Conservation (phyloP, 768 basidiomycete species). For the Gymnopilus dilepis region DNA sequence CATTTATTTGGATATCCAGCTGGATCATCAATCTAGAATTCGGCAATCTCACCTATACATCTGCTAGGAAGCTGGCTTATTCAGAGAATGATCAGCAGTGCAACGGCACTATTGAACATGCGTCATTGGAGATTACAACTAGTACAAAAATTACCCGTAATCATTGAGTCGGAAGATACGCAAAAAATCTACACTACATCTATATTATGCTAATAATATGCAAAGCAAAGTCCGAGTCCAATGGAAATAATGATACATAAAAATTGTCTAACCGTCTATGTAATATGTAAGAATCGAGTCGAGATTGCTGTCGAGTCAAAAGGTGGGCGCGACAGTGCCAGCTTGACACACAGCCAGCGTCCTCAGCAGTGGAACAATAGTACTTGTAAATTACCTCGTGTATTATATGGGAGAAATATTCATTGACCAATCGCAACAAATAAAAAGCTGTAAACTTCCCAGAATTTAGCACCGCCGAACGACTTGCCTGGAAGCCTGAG, state of each 20-base stretch:
- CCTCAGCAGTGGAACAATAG: not conserved
- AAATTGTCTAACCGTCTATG: slow-evolving; percentile 9
- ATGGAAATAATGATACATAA: not conserved
- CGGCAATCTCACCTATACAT: not conserved
- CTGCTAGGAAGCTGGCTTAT: not conserved
- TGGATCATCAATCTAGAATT: not conserved
- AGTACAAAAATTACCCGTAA: too few relatives aligned
- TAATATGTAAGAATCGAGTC: not conserved
- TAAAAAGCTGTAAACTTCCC: not conserved
- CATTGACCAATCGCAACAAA: too few relatives aligned
- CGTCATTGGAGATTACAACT: not conserved
- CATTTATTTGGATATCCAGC: not conserved
- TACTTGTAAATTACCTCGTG: slow-evolving; percentile 2
- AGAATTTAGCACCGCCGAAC: not conserved
- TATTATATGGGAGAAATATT: not conserved
- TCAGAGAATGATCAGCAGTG: not conserved
- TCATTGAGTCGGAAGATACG: too few relatives aligned
- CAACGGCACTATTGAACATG: not conserved
- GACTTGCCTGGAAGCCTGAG: not conserved
- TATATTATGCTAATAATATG: too few relatives aligned
- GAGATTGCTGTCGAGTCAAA: slow-evolving; percentile 3
- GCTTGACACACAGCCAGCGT: slow-evolving; percentile 6
- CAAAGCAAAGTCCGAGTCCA: not conserved
- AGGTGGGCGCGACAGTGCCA: not conserved
- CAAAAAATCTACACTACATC: slow-evolving; percentile 10